These are phyloP conservation scores for Didymella pomorum DNA, from an alignment of 2,329 filamentous ascomycete genomes.

Conservation along the genomic window DNA sequence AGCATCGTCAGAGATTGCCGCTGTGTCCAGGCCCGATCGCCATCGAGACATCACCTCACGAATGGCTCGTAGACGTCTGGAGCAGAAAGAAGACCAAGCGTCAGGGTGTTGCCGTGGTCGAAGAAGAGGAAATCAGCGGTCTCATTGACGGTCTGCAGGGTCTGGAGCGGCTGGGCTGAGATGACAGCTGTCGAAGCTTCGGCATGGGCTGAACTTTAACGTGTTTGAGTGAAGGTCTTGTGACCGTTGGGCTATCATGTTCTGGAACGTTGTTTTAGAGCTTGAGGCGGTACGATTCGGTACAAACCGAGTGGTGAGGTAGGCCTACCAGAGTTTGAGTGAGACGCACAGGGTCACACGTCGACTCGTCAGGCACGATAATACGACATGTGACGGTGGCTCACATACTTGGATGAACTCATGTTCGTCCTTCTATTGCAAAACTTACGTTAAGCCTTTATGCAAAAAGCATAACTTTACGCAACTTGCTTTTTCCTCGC, in stretches of 20 bases:
- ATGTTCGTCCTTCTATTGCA: neutral
- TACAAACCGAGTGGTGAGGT: neutral
- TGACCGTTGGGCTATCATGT: conserved; percentile 20
- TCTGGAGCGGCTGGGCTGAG: conserved; percentile 17
- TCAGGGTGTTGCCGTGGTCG: conserved; percentile 28
- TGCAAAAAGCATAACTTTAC: conserved; percentile 10
- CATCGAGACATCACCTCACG: conserved; percentile 29
- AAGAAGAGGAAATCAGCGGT: conserved; percentile 6
- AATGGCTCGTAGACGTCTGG: conserved; percentile 35
- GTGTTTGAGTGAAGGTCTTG: conserved; percentile 8
- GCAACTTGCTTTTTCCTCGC: neutral
- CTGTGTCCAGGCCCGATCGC: conserved; percentile 35
- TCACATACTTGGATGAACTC: neutral
- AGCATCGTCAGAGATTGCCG: conserved; percentile 34
- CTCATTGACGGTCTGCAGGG: conserved; percentile 21
- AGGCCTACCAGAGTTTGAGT: neutral
- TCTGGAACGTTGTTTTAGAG: conserved; percentile 18
- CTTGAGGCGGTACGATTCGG: neutral
- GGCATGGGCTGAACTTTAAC: conserved; percentile 16
- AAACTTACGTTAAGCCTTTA: neutral
- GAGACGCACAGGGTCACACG: neutral
- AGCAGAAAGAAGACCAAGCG: conserved; percentile 32
- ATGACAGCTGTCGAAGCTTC: conserved; percentile 8
- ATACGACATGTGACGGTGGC: neutral
- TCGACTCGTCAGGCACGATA: neutral